Base-by-base conservation (phyloP, 2,329 filamentous ascomycete species). In the Colletotrichum sansevieriae region DNA sequence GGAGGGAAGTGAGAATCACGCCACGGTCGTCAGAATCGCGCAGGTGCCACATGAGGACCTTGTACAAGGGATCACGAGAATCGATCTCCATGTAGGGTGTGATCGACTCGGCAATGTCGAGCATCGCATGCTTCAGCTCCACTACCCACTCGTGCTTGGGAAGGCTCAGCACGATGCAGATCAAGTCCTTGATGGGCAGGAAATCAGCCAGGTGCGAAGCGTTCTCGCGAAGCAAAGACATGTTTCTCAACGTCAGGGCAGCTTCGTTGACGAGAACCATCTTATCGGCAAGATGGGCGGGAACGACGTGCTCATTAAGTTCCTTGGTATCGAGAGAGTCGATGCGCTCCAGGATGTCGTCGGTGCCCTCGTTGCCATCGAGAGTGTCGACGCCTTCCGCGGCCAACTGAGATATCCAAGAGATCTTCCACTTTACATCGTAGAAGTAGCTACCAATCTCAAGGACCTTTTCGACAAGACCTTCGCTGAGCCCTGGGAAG, bases 211-310 rank as follows among this genome's bases (percentile, higher is more conserved):
- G 87, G 77, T 94, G 96, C 25, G 87, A 82, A 0, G 95, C 95
- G 76, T 99, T 99, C 71, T 97, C 94, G 22, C 91, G 88, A 20
- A 98, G 84, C 79, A 97, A 92, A n/a, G 95, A 91, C 94, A 99
- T 98, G 78, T 99, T 99, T 59, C 96, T 90, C 49, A 98, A 85
- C 18, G 97, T 95, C 54, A 98, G 83, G 20, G 92, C 90, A 2
- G 96, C 94, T 79, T 98, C 95, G 25, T 92, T 95, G 70, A 97
- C 87, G 72, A 93, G 88, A 12, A 92, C 87, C 69, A 98, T 84
- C 47, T 87, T 84, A 71, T 94, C 90, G 13, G 88, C 85, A 72
- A 92, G 93, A 6, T 90, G 85, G 35, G 89, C 88, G 0, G 93
- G 88, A 71, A 95, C 88, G 29, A 98, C 84, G 74, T 93, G 88